These are phyloP conservation scores for Niebla homalea DNA, from an alignment of 495 filamentous ascomycete genomes.

Conservation along the genomic window DNA sequence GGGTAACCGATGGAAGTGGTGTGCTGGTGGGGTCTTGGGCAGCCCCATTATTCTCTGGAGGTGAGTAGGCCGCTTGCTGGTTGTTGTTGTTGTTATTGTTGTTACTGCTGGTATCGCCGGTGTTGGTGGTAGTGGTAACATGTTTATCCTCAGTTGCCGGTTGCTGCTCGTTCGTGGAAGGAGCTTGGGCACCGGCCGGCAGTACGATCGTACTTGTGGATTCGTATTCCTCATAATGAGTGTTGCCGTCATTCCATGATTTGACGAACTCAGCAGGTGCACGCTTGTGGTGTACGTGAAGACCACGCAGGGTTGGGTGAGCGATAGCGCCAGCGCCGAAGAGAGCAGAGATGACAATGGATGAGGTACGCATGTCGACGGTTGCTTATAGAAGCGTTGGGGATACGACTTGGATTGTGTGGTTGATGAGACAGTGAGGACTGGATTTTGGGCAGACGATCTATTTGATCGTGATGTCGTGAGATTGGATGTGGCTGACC, in stretches of 20 bases:
- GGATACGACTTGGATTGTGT: neutral
- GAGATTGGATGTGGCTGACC: neutral
- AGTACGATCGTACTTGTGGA: slow-evolving; percentile 3
- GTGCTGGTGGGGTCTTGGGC: neutral
- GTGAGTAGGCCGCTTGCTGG: neutral
- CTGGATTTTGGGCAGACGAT: neutral
- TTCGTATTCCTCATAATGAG: slow-evolving; percentile 2
- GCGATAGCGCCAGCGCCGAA: slow-evolving; percentile 13
- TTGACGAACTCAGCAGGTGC: neutral
- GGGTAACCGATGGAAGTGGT: neutral
- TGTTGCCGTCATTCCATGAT: neutral
- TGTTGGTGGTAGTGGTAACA: neutral
- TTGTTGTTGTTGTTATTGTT: neutral
- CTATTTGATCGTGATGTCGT: neutral
- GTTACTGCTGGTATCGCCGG: neutral
- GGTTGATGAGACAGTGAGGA: neutral
- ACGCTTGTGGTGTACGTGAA: slow-evolving; percentile 13
- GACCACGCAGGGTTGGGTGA: slow-evolving; percentile 7
- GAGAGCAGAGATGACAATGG: slow-evolving; percentile 7
- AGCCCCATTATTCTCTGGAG: neutral
- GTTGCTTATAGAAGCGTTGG: neutral
- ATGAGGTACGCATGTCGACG: slow-evolving; percentile 11
- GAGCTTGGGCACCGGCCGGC: neutral
- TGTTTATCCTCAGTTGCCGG: neutral
- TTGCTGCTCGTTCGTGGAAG: neutral